Conservation (phyloP, 2,329 filamentous ascomycete genomes). For the Fusarium guadeloupense region DNA sequence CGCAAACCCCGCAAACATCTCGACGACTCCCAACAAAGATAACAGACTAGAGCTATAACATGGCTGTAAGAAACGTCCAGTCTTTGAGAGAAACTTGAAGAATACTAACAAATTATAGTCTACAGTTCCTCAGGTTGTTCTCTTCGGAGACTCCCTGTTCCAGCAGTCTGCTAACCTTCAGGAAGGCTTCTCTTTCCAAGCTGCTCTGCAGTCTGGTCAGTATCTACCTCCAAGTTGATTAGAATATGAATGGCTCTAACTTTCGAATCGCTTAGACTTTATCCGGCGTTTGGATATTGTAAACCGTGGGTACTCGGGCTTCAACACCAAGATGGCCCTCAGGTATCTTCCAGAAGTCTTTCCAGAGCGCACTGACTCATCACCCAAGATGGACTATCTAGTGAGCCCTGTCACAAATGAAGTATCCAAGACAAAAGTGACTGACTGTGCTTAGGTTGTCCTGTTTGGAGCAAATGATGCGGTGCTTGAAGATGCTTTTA, state of each 20-base stretch:
- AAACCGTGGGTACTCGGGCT: constrained; percentile 88
- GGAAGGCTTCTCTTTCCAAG: constrained; percentile 78
- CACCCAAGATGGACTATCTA: constrained; percentile 71
- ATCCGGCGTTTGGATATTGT: constrained; percentile 83
- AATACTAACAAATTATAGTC: constrained; percentile 46
- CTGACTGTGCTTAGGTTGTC: constrained; percentile 65
- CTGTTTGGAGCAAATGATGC: constrained; percentile 95
- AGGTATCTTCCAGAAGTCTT: constrained; percentile 75
- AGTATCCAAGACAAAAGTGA: background rate
- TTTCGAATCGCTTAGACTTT: constrained; percentile 63
- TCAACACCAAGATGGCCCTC: constrained; percentile 81
- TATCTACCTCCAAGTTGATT: constrained; percentile 15
- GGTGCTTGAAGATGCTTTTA: constrained; percentile 68
- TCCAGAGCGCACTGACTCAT: constrained; percentile 64
- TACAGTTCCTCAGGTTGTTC: constrained; percentile 76
- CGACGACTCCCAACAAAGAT: background rate
- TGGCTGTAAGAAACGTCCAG: constrained; percentile 34
- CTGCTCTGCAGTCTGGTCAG: constrained; percentile 74
- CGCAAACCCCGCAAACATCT: constrained; percentile 6
- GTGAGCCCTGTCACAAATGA: constrained; percentile 53
- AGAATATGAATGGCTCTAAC: background rate
- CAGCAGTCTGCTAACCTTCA: constrained; percentile 70
- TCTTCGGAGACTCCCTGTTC: constrained; percentile 92
- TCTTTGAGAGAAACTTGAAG: background rate
- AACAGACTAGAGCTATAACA: background rate